Conservation (phyloP, 2,329 filamentous ascomycete species). For the Epichloe typhina region DNA sequence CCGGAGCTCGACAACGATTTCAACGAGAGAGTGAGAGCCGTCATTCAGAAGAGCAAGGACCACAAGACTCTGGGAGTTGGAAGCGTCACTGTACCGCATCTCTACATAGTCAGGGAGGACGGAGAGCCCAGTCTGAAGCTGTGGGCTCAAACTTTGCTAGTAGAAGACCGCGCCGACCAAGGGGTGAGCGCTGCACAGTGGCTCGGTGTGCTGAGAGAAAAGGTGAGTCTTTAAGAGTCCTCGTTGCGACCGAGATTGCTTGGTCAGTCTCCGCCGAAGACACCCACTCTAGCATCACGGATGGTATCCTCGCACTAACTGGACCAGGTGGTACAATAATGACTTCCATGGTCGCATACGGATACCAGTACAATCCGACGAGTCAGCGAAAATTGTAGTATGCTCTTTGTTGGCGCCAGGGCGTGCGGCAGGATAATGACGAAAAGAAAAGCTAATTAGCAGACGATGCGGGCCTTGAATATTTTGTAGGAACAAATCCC, state of each 20-base stretch:
- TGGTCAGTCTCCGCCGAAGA: not conserved
- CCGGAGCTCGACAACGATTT: conserved; percentile 91
- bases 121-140: conserved; percentile 89
- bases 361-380: not conserved
- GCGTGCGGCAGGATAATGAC: not conserved
- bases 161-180: conserved; percentile 92
- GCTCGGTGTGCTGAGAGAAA: conserved; percentile 84
- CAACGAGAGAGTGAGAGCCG: conserved; percentile 82
- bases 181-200: conserved; percentile 87
- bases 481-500: no score
- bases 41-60: conserved; percentile 85
- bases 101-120: conserved; percentile 90
- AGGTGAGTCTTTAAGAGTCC: conserved; percentile 42
- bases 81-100: conserved; percentile 80
- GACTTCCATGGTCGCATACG: not conserved
- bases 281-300: not conserved
- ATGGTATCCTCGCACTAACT: not conserved
- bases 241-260: not conserved
- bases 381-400: not conserved
- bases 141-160: conserved; percentile 91
- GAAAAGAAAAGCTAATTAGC: not conserved
- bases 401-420: not conserved
- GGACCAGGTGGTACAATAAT: conserved; percentile 2
- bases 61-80: conserved; percentile 78
- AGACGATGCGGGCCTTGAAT: not conserved